Conservation (phyloP, 352 stramenopile species). For the Phytophthora chlamydospora region DNA sequence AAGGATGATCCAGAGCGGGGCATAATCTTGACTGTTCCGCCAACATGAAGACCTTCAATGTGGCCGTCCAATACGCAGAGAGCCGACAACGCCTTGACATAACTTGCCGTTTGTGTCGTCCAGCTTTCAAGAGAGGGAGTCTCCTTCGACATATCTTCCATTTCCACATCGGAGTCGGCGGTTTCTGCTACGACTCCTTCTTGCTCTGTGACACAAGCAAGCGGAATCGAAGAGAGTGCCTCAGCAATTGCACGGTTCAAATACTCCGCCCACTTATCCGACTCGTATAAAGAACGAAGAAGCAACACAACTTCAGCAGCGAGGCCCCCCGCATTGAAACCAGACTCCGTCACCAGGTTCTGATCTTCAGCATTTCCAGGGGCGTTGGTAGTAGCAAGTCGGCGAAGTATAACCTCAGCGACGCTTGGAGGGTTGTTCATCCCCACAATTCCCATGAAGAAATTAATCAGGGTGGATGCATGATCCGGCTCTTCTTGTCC, state of each 20-base stretch:
- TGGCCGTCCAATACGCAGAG: slow-evolving; percentile 86
- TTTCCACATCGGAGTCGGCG: slow-evolving; percentile 79
- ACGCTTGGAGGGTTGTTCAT: slow-evolving; percentile 75
- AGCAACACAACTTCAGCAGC: slow-evolving; percentile 82
- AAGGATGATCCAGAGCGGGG: slow-evolving; percentile 67
- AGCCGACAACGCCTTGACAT: slow-evolving; percentile 74
- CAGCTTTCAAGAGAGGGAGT: slow-evolving; percentile 60
- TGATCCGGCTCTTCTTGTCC: slow-evolving; percentile 55
- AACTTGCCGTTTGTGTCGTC: slow-evolving; percentile 52
- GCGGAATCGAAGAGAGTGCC: slow-evolving; percentile 57
- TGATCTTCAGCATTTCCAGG: slow-evolving; percentile 2
- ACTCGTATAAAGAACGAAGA: slow-evolving; percentile 82
- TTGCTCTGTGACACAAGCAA: slow-evolving; percentile 48
- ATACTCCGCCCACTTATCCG: slow-evolving; percentile 70
- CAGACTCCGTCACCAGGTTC: slow-evolving; percentile 20
- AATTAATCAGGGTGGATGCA: slow-evolving; percentile 71
- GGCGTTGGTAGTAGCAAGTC: slow-evolving; percentile 18
- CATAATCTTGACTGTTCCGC: slow-evolving; percentile 85
- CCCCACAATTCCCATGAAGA: slow-evolving; percentile 80
- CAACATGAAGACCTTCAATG: slow-evolving; percentile 82
- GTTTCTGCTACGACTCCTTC: slow-evolving; percentile 16
- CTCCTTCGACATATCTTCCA: slow-evolving; percentile 80
- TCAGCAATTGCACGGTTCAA: slow-evolving; percentile 68
- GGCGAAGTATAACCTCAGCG: slow-evolving; percentile 58
- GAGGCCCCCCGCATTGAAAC: slow-evolving; percentile 49